These are phyloP conservation scores for Spathaspora girioi DNA, from an alignment of 805 yeast genomes.

Conservation along the genomic window DNA sequence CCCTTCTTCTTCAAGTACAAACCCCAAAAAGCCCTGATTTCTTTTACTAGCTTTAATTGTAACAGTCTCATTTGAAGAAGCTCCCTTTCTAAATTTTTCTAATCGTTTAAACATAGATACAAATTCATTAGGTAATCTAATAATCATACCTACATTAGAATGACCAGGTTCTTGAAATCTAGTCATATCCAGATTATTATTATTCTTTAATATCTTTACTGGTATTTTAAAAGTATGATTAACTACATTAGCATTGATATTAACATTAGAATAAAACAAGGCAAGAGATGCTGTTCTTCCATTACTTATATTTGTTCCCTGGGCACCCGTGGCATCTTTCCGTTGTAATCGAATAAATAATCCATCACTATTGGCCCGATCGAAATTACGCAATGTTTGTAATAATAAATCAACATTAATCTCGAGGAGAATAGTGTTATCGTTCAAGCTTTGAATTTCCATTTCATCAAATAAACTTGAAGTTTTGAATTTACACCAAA, in stretches of 20 bases:
- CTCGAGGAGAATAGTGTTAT: conserved; percentile 57
- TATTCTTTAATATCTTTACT: conserved; percentile 55
- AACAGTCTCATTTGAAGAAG: conserved; percentile 34
- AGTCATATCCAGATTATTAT: conserved; percentile 42
- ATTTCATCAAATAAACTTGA: conserved; percentile 44
- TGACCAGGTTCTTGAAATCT: conserved; percentile 60
- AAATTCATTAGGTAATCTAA: conserved; percentile 51
- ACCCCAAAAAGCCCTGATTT: conserved; percentile 45
- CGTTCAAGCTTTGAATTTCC: conserved; percentile 49
- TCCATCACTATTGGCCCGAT: conserved; percentile 48
- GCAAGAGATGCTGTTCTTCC: conserved; percentile 51
- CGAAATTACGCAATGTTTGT: conserved; percentile 56
- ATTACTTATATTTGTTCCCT: conserved; percentile 17
- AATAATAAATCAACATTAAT: conserved; percentile 57
- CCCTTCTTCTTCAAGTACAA: conserved; percentile 54
- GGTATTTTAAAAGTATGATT: conserved; percentile 71
- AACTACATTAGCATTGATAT: conserved; percentile 41
- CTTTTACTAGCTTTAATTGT: conserved; percentile 46
- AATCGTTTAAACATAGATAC: conserved; percentile 53
- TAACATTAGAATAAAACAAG: conserved; percentile 49
- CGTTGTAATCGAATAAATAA: conserved; percentile 51
- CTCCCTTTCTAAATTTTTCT: conserved; percentile 57
- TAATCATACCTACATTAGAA: conserved; percentile 49
- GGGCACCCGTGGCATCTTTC: conserved; percentile 21
- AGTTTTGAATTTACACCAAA: conserved; percentile 58